Evolutionary conservation across 805 yeast species (phyloP).

Genomic region (Dipodascopsis uninucleata): DNA sequence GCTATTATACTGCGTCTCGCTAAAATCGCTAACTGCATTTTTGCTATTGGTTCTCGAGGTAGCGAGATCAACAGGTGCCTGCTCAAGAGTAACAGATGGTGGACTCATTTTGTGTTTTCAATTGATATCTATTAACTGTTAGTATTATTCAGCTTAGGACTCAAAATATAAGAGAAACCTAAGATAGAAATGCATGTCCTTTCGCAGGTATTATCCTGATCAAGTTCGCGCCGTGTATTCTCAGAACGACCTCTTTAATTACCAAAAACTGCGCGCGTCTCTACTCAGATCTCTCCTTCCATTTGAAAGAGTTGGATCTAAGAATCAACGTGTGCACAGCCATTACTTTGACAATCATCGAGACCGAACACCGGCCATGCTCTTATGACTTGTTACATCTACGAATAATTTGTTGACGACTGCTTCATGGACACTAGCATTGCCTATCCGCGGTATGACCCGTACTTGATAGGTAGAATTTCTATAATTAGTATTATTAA

Average conservation of each 20-base stretch:
- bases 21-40: conserved; percentile 23
- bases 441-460: too few species aligned
- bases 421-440: too few species aligned
- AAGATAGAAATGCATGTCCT: conserved; percentile 37
- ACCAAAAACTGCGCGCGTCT: neutral
- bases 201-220: conserved; percentile 46
- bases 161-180: neutral
- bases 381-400: too few species aligned
- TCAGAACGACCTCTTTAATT: conserved; percentile 32
- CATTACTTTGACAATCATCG: neutral
- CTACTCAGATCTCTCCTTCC: neutral
- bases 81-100: conserved; percentile 28
- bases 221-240: conserved; percentile 45
- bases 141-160: conserved; percentile 1
- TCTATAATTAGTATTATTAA: too few species aligned
- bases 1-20: conserved; percentile 36
- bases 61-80: conserved; percentile 6
- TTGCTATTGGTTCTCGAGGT: conserved; percentile 28
- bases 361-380: conserved; percentile 21
- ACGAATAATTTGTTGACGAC: too few species aligned
- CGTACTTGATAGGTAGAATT: too few species aligned
- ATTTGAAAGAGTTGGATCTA: neutral
- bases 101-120: conserved; percentile 23
- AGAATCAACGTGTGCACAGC: too few species aligned
- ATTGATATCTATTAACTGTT: neutral